Conservation (phyloP, 495 filamentous ascomycete species). For the Recurvomyces mirabilis region DNA sequence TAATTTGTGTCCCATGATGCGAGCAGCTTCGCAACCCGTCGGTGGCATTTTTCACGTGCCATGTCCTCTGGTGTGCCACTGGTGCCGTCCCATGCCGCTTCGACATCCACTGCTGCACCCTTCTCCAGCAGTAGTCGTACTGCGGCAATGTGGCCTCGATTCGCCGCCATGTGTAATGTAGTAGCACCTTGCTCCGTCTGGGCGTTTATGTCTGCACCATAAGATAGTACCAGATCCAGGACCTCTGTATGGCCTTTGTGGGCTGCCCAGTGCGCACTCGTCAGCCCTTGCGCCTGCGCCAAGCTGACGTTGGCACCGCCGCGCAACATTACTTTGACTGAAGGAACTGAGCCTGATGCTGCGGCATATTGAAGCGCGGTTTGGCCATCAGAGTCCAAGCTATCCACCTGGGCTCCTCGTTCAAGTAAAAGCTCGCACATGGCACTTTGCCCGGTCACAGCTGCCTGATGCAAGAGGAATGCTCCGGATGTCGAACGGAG, state of each 20-base stretch:
- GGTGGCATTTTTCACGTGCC: conserved; percentile 15
- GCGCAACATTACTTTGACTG: conserved; percentile 8
- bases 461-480: conserved; percentile 17
- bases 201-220: conserved; percentile 6
- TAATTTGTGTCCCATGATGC: not conserved
- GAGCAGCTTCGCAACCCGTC: conserved; percentile 4
- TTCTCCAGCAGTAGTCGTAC: conserved; percentile 14
- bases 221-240: conserved; percentile 8
- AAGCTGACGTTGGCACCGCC: conserved; percentile 9
- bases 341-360: not conserved
- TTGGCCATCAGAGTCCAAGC: conserved; percentile 4
- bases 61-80: conserved; percentile 8
- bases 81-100: conserved; percentile 8
- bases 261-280: conserved; percentile 15
- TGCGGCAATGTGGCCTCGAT: conserved; percentile 8
- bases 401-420: conserved; percentile 12
- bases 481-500: conserved; percentile 2
- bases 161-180: conserved; percentile 15
- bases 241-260: conserved; percentile 16
- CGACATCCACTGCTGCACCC: not conserved
- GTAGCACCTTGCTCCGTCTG: conserved; percentile 8
- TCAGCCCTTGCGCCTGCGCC: conserved; percentile 7
- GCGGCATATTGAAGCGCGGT: conserved; percentile 19
- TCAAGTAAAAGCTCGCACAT: conserved; percentile 10
- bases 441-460: conserved; percentile 7